phyloP scores from a whole-genome alignment of 2,329 filamentous ascomycete species.

The Thielaviopsis euricoi region DNA sequence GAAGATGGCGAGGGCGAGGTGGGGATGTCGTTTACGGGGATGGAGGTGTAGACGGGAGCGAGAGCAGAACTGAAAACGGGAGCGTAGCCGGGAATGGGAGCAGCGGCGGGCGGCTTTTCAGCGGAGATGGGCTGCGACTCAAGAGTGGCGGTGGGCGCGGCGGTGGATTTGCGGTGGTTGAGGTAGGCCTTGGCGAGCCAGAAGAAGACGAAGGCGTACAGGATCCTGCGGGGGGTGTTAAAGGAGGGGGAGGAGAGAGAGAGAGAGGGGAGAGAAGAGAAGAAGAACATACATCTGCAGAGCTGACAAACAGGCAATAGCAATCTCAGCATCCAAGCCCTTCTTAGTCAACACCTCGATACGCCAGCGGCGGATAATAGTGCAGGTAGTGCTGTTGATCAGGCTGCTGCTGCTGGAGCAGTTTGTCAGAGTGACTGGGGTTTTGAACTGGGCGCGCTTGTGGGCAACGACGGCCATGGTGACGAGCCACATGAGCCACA shows the following conservation, averaged over 20 bases:
- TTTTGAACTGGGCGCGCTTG: slow-evolving; percentile 22
- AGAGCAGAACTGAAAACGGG: too few relatives aligned
- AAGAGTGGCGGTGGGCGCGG: slow-evolving; percentile 11
- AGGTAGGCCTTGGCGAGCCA: slow-evolving; percentile 22
- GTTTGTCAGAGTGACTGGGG: slow-evolving; percentile 17
- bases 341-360: slow-evolving; percentile 21
- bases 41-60: too few relatives aligned
- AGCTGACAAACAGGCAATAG: slow-evolving; percentile 27
- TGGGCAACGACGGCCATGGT: slow-evolving; percentile 25
- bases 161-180: slow-evolving; percentile 22
- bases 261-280: neutral
- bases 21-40: too few relatives aligned
- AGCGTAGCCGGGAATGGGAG: neutral
- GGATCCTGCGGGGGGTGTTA: slow-evolving; percentile 18
- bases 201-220: slow-evolving; percentile 23
- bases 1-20: too few relatives aligned
- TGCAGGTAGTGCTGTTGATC: slow-evolving; percentile 24
- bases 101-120: neutral
- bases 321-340: slow-evolving; percentile 22
- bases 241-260: neutral
- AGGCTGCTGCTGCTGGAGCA: slow-evolving; percentile 24
- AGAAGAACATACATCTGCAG: slow-evolving; percentile 22
- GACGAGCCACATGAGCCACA: slow-evolving; percentile 31
- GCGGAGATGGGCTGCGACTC: neutral
- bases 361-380: slow-evolving; percentile 15